Base-by-base conservation (phyloP, 1,284 basidiomycete genomes). In the Moniliophthora roreri region DNA sequence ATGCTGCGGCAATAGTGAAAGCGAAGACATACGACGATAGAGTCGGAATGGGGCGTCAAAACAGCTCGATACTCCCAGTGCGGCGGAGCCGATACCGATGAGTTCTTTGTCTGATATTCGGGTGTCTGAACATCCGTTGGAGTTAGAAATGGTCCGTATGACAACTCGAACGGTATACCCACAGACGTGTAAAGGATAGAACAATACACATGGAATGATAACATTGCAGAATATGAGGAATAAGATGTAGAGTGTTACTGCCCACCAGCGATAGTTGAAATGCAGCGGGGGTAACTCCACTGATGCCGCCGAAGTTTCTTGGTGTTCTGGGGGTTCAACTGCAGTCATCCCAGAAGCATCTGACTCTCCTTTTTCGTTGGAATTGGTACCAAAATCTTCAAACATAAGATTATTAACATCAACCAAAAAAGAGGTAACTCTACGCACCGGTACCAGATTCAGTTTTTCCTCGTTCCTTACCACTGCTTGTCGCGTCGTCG, bases 31-130 rank as follows among this genome's bases (percentile, higher is more conserved):
- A 66, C 67, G 58, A 53, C 66, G 59, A 46, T 62, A 64, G 18
- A 69, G 57, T 45, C 67, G 57, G 45, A 66, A 55, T 20, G 66
- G 64, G n/a, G 65, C 60, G 55, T 69, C 65, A 51, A 69, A 66
- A 50, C 63, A 66, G 8, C 64, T 65, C 5, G 66, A 68, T 16
- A 68, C 46, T 10, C 66, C 66, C 9, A 68, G 51, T n/a, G 64
- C 62, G 16, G 61, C 65, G 13, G 64, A 64, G 10, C 62, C 61
- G 35, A 64, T 66, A 15, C 67, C 67, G 40, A 66, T 60, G n/a
- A 64, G 58, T 28, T 53, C 55, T 38, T 64, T 58, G 10, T 50
- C 58, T n/a, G 60, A 60, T 35, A 68, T 51, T 2, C 44, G 47
- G 5, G 63, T 65, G 20, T 64, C 65, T 67, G 35, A 16, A 46